phyloP scores from a whole-genome alignment of 2,329 filamentous ascomycete species.

The Ilyonectria destructans region DNA sequence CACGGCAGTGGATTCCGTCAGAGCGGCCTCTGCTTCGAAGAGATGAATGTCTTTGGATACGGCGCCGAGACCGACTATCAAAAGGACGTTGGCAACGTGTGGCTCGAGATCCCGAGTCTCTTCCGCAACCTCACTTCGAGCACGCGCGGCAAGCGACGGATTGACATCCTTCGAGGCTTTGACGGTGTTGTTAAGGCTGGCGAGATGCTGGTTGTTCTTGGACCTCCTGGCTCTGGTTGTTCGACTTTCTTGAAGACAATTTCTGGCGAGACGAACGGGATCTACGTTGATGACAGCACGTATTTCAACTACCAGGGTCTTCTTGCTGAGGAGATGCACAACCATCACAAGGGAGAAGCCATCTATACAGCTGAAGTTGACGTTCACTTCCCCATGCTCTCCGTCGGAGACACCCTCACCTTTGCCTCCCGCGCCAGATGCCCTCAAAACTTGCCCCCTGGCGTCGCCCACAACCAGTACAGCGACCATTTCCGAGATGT shows the following conservation, averaged over 20 bases:
- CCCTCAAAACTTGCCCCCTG: constrained; percentile 21
- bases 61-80: constrained; percentile 32
- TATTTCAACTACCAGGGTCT: constrained; percentile 35
- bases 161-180: constrained; percentile 28
- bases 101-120: constrained; percentile 23
- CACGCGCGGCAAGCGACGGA: constrained; percentile 13
- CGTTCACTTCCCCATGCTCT: constrained; percentile 30
- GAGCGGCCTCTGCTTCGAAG: constrained; percentile 29
- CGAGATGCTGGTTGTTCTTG: constrained; percentile 31
- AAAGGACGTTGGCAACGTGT: constrained; percentile 29
- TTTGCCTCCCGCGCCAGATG: constrained; percentile 30
- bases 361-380: constrained; percentile 33
- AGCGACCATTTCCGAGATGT: constrained; percentile 32
- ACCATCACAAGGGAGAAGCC: constrained; percentile 27
- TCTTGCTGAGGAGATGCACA: constrained; percentile 28
- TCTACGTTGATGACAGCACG: constrained; percentile 26
- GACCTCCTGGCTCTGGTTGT: constrained; percentile 25
- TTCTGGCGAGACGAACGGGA: constrained; percentile 28
- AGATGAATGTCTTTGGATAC: constrained; percentile 33
- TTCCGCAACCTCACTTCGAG: constrained; percentile 11
- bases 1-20: constrained; percentile 21
- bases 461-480: constrained; percentile 11
- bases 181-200: constrained; percentile 23
- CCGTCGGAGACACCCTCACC: constrained; percentile 31
- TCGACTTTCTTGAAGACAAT: constrained; percentile 33